Percentiles rank a stretch among this genome's conserved stretches.
These are phyloP conservation scores for Tetracentron sinense DNA, from an alignment of 164 flowering plant genomes.

Conservation along the genomic window DNA sequence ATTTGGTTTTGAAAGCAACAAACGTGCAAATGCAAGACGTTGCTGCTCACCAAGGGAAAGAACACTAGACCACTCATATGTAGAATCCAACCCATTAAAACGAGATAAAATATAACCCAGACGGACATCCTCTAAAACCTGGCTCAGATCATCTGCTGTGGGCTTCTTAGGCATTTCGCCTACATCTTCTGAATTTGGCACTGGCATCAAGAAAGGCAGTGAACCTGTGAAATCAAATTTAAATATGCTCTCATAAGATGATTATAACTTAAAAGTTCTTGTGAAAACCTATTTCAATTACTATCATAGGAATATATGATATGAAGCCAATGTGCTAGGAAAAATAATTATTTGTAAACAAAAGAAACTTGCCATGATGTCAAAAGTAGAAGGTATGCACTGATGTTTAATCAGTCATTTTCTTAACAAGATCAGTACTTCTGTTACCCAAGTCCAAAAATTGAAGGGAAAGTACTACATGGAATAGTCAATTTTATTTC, in stretches of 20 bases:
- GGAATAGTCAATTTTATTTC: too few species aligned
- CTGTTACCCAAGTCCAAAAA: too few species aligned
- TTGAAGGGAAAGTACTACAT: too few species aligned
- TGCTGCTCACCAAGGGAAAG: conserved; percentile 99
- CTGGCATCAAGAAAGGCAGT: conserved; percentile 50
- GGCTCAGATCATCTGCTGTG: conserved; percentile 54
- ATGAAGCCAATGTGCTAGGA: too few species aligned
- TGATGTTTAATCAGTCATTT: too few species aligned
- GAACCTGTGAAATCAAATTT: conserved; percentile 33
- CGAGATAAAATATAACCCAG: conserved; percentile 72
- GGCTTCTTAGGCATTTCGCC: conserved; percentile 40
- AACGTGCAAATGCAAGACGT: conserved; percentile 92
- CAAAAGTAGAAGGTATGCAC: too few species aligned
- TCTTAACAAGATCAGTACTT: too few species aligned
- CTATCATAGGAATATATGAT: not conserved
- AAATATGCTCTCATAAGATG: too few species aligned
- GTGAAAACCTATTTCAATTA: not conserved
- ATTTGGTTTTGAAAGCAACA: conserved; percentile 77
- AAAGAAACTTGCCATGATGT: too few species aligned
- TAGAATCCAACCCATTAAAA: conserved; percentile 58
- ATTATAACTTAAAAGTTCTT: too few species aligned
- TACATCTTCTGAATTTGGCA: conserved; percentile 16
- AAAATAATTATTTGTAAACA: too few species aligned
- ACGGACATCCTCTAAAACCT: conserved; percentile 69
- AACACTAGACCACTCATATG: conserved; percentile 88